These are phyloP conservation scores for Epichloe glyceriae DNA, from an alignment of 2,329 filamentous ascomycete genomes.

Conservation along the genomic window DNA sequence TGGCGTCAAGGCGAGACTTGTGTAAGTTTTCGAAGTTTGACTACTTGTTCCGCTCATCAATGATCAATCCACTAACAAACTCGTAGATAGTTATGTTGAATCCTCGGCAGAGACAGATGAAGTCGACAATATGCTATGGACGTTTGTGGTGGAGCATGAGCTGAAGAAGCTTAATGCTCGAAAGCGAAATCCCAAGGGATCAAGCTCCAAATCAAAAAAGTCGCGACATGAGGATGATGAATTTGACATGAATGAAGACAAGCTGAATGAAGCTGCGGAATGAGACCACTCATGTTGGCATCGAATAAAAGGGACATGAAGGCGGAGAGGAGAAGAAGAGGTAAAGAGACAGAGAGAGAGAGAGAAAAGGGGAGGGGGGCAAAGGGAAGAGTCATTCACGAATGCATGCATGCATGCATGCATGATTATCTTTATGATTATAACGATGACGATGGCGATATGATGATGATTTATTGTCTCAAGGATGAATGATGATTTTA, in stretches of 20 bases:
- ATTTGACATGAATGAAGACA: constrained; percentile 14
- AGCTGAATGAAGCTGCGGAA: background rate
- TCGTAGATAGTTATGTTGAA: constrained; percentile 20
- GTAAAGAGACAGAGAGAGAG: background rate
- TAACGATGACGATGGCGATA: constrained; percentile 5
- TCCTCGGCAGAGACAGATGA: constrained; percentile 10
- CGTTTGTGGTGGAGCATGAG: constrained; percentile 26
- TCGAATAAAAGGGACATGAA: background rate
- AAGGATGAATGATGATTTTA: constrained; percentile 15
- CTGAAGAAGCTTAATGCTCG: constrained; percentile 26
- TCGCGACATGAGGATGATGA: constrained; percentile 9
- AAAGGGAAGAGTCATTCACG: background rate
- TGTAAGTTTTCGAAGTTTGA: constrained; percentile 16
- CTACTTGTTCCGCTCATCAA: background rate
- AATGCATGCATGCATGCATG: background rate
- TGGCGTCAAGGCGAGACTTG: constrained; percentile 21
- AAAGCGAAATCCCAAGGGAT: constrained; percentile 15
- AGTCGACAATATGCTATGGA: constrained; percentile 16
- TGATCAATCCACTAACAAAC: background rate
- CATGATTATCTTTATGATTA: constrained; percentile 3
- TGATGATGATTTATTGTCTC: constrained; percentile 1
- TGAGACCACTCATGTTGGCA: too few relatives aligned
- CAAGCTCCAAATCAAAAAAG: constrained; percentile 14
- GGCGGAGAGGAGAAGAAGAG: background rate
- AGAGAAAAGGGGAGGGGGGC: too few relatives aligned